Evolutionary conservation across 2,329 filamentous ascomycete species (phyloP).

Genomic region (Aspergillus fumigatiaffinis): DNA sequence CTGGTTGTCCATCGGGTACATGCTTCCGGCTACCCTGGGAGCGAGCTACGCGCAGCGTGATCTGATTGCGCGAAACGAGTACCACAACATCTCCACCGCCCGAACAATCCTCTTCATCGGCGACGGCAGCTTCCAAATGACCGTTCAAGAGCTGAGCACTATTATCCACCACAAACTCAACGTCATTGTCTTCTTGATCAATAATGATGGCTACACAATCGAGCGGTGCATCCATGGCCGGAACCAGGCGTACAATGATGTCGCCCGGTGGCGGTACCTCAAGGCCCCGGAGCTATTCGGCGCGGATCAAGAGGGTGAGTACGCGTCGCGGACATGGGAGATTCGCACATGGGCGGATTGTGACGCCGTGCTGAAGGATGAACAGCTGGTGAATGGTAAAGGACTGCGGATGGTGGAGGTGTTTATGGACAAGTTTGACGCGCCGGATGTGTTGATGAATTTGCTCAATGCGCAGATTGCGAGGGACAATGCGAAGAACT

Average conservation of each 20-base stretch:
- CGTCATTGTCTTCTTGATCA: conserved; percentile 51
- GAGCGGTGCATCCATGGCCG: conserved; percentile 56
- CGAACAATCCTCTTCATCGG: conserved; percentile 58
- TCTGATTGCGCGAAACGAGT: conserved; percentile 7
- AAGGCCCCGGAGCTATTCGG: conserved; percentile 50
- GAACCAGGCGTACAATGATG: conserved; percentile 53
- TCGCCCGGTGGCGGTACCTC: conserved; percentile 50
- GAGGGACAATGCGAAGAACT: conserved; percentile 18
- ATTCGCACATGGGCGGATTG: conserved; percentile 47
- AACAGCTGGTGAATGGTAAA: conserved; percentile 34
- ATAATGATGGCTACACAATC: conserved; percentile 59
- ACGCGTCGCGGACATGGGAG: conserved; percentile 36
- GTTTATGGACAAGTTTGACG: conserved; percentile 38
- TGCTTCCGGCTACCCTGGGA: conserved; percentile 55
- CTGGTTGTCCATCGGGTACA: conserved; percentile 60
- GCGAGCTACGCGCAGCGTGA: conserved; percentile 50
- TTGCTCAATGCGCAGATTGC: conserved; percentile 30
- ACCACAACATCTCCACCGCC: conserved; percentile 16
- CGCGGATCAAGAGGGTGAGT: conserved; percentile 31
- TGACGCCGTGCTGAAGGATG: conserved; percentile 35
- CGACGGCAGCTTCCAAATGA: conserved; percentile 64
- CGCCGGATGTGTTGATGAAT: conserved; percentile 28
- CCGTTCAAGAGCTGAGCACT: conserved; percentile 61
- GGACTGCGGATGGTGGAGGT: conserved; percentile 43
- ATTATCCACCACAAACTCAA: conserved; percentile 55